Conservation (phyloP, 805 yeast species). For the Saccharomyces kudriavzevii region DNA sequence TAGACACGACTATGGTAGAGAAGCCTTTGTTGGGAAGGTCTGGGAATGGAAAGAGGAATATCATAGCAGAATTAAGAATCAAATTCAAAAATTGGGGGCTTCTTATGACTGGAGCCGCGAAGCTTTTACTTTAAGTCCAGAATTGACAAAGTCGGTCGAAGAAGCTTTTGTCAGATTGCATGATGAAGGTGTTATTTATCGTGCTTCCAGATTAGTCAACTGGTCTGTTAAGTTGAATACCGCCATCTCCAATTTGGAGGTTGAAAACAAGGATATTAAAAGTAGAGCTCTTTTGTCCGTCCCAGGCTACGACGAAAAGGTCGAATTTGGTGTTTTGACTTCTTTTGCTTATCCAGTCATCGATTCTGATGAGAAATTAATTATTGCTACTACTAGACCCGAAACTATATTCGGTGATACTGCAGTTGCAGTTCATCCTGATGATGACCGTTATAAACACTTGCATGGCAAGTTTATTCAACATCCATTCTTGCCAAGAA, state of each 20-base stretch:
- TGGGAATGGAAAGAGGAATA: constrained; percentile 99
- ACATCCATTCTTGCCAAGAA: constrained; percentile 84
- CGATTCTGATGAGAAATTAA: constrained; percentile 71
- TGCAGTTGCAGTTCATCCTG: constrained; percentile 95
- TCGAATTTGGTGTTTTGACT: constrained; percentile 96
- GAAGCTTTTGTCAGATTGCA: constrained; percentile 89
- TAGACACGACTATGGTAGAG: constrained; percentile 93
- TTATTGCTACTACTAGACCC: constrained; percentile 98
- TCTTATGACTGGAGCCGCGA: constrained; percentile 95
- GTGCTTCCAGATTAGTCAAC: constrained; percentile 87
- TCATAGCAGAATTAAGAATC: constrained; percentile 75
- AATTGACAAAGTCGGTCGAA: constrained; percentile 66
- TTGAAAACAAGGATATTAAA: constrained; percentile 80
- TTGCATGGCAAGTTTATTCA: constrained; percentile 86
- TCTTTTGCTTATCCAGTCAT: constrained; percentile 88
- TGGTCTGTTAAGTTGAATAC: constrained; percentile 95
- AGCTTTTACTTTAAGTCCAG: constrained; percentile 84
- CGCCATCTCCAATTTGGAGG: constrained; percentile 92
- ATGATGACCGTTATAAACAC: constrained; percentile 86
- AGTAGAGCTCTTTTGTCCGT: constrained; percentile 76
- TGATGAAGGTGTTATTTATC: constrained; percentile 91
- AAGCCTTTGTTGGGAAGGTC: constrained; percentile 74
- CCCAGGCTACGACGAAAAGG: constrained; percentile 83
- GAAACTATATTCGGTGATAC: constrained; percentile 98
- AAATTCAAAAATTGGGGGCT: constrained; percentile 83